Conservation (phyloP, 441 rosid genomes). For the Cnidoscolus chayamansa region DNA sequence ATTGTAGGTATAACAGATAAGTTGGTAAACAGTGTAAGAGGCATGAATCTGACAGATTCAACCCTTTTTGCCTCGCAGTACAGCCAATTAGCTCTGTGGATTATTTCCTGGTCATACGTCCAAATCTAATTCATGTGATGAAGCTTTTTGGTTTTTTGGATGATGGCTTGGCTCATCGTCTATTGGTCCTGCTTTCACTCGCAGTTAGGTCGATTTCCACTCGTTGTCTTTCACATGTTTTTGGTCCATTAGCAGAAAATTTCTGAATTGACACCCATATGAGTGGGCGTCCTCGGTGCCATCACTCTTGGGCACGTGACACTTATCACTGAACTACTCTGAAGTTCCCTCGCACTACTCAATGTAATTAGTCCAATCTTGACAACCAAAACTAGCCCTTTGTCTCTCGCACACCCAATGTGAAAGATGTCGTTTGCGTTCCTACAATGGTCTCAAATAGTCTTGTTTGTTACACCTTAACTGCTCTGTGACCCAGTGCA, state of each 20-base stretch:
- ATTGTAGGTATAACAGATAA: neutral
- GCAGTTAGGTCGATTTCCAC: conserved; percentile 11
- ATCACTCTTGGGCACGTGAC: no score
- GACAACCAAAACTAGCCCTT: neutral
- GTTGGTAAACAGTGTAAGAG: neutral
- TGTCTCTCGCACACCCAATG: neutral
- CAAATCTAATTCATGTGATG: neutral
- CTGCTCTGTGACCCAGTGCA: neutral
- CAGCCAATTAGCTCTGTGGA: neutral
- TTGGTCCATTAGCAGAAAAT: conserved; percentile 5
- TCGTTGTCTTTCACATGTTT: conserved; percentile 26
- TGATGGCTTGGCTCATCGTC: neutral
- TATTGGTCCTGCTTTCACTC: neutral
- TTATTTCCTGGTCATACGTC: neutral
- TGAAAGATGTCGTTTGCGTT: neutral
- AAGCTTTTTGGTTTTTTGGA: neutral
- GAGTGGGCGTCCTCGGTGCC: no score
- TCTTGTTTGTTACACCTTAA: neutral
- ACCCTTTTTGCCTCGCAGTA: neutral
- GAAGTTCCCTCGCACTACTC: no score
- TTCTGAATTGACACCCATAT: no score
- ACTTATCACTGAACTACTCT: neutral
- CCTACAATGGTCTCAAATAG: neutral
- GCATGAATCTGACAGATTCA: neutral
- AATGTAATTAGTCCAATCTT: neutral